Conservation (phyloP, 352 stramenopile species). For the Thraustotheca clavata region DNA sequence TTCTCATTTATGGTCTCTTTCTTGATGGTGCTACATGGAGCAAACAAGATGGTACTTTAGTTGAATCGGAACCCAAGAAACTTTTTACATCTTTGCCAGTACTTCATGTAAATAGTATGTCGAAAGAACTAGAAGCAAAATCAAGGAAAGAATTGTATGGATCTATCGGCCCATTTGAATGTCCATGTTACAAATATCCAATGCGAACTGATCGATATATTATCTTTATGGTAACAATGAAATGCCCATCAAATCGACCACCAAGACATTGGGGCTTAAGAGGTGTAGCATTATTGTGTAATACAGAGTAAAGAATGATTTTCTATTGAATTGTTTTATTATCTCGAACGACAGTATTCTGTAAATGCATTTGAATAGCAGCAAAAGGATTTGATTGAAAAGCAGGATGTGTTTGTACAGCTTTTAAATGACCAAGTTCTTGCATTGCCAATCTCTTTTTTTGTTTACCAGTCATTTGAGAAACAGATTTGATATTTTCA, state of each 20-base stretch:
- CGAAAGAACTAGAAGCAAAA: conserved; percentile 89
- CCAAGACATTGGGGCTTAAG: conserved; percentile 92
- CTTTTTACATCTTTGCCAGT: conserved; percentile 94
- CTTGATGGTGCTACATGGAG: conserved; percentile 96
- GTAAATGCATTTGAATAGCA: conserved; percentile 77
- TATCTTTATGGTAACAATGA: conserved; percentile 94
- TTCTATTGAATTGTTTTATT: conserved; percentile 31
- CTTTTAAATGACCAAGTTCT: conserved; percentile 75
- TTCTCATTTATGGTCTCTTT: conserved; percentile 97
- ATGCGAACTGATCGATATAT: conserved; percentile 93
- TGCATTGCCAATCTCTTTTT: conserved; percentile 76
- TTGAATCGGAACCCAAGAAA: conserved; percentile 96
- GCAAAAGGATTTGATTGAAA: conserved; percentile 80
- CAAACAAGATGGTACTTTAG: conserved; percentile 88
- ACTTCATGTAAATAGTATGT: conserved; percentile 93
- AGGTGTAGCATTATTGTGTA: conserved; percentile 91
- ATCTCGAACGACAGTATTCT: conserved; percentile 76
- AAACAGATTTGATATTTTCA: conserved; percentile 38
- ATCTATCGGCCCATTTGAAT: conserved; percentile 88
- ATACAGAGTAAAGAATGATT: conserved; percentile 68
- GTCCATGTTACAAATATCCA: conserved; percentile 96
- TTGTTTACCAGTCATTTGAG: conserved; percentile 68
- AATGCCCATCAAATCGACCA: conserved; percentile 79
- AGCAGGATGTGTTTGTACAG: conserved; percentile 69
- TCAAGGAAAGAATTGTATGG: conserved; percentile 91